Conservation (phyloP, 2,329 filamentous ascomycete genomes). For the Calonectria pseudoturangicola region DNA sequence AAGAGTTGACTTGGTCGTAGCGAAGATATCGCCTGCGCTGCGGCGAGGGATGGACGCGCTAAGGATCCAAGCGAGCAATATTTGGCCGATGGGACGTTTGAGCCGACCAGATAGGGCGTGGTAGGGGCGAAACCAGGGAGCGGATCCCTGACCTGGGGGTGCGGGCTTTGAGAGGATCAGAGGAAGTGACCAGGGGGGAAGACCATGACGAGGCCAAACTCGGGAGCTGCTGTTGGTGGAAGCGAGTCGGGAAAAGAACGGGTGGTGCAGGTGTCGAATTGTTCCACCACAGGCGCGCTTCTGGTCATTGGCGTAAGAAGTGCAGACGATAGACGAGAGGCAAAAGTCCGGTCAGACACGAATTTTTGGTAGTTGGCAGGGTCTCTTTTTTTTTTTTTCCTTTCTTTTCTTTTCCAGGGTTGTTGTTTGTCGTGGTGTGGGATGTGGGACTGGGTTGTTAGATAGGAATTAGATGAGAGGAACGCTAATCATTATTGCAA, state of each 20-base stretch:
- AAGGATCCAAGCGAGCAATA: constrained; percentile 54
- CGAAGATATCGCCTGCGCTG: constrained; percentile 45
- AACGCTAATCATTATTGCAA: constrained; percentile 21
- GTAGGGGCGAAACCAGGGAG: constrained; percentile 54
- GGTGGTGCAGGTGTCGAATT: constrained; percentile 51
- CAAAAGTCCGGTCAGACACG: constrained; percentile 22
- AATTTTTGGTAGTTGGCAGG: background rate
- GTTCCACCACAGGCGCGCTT: constrained; percentile 56
- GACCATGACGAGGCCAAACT: constrained; percentile 39
- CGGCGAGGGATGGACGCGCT: constrained; percentile 47
- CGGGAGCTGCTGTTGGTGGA: constrained; percentile 55
- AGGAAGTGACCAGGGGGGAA: constrained; percentile 47
- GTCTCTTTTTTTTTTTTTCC: background rate
- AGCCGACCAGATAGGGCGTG: constrained; percentile 51
- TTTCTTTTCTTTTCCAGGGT: background rate
- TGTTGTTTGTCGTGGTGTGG: constrained; percentile 25
- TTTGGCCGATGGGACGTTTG: constrained; percentile 55
- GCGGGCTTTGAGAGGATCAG: constrained; percentile 45
- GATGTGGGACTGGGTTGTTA: constrained; percentile 31
- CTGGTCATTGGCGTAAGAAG: constrained; percentile 35
- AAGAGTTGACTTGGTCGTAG: constrained; percentile 34
- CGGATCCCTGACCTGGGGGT: constrained; percentile 50
- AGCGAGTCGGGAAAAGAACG: constrained; percentile 44
- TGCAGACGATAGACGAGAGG: constrained; percentile 42
- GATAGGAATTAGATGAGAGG: constrained; percentile 30